Evolutionary conservation across 495 filamentous ascomycete genomes (phyloP).

Genomic region (Cladorrhinum samala): DNA sequence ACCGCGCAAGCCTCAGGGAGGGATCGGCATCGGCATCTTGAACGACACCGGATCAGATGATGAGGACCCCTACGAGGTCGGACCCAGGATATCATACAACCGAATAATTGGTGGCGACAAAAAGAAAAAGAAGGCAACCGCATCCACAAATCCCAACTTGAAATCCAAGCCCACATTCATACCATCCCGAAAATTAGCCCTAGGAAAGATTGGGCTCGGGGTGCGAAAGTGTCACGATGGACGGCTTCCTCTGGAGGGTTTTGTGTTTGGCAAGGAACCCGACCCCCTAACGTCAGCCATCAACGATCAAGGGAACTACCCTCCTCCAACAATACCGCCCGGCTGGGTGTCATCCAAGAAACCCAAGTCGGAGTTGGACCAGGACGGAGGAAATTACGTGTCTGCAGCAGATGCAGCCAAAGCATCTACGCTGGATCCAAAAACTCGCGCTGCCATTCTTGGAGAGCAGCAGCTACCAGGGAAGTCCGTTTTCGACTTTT

Average conservation of each 20-base stretch:
- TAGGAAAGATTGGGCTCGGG: constrained; percentile 49
- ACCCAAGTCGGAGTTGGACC: constrained; percentile 28
- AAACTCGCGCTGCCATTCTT: constrained; percentile 70
- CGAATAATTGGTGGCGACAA: constrained; percentile 76
- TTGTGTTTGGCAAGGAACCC: constrained; percentile 57
- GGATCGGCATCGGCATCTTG: constrained; percentile 81
- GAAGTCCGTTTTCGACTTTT: constrained; percentile 93
- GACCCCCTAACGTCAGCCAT: constrained; percentile 50
- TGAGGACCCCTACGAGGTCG: constrained; percentile 89
- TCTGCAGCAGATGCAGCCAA: constrained; percentile 71
- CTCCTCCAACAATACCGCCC: constrained; percentile 66
- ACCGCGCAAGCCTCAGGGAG: constrained; percentile 51
- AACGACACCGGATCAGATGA: constrained; percentile 98
- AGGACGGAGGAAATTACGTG: constrained; percentile 40
- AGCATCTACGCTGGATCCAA: constrained; percentile 70
- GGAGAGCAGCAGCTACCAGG: constrained; percentile 79
- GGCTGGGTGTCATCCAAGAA: constrained; percentile 69
- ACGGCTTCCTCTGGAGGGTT: constrained; percentile 77
- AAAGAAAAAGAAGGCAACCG: constrained; percentile 64
- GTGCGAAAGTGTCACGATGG: constrained; percentile 85
- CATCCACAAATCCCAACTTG: constrained; percentile 56
- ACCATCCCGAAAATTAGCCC: constrained; percentile 58
- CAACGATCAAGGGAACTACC: constrained; percentile 57
- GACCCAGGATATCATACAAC: constrained; percentile 88
- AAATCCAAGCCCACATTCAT: constrained; percentile 68